These are phyloP conservation scores for Barnettozyma pratensis DNA, from an alignment of 805 yeast species.

Conservation along the genomic window DNA sequence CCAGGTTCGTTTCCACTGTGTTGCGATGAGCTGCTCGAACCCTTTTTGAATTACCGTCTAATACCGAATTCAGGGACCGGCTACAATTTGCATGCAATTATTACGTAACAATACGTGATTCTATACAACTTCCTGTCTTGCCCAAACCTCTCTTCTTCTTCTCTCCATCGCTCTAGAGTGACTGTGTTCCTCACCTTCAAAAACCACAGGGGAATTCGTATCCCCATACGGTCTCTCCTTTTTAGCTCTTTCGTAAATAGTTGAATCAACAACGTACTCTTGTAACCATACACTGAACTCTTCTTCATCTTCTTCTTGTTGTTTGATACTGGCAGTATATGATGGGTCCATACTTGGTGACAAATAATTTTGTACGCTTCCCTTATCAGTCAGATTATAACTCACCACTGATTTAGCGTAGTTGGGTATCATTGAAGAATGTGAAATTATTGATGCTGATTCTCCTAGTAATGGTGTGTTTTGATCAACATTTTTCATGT, in stretches of 20 bases:
- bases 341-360: background rate
- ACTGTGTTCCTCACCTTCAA: slow-evolving; percentile 24
- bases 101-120: background rate
- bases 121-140: slow-evolving; percentile 8
- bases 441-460: slow-evolving; percentile 18
- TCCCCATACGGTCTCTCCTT: slow-evolving; percentile 32
- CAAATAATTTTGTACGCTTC: background rate
- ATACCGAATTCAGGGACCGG: too few relatives aligned
- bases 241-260: slow-evolving; percentile 29
- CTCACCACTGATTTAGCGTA: slow-evolving; percentile 21
- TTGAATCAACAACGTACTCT: slow-evolving; percentile 32
- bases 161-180: slow-evolving; percentile 24
- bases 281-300: slow-evolving; percentile 6
- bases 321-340: slow-evolving; percentile 15
- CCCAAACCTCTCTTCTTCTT: slow-evolving; percentile 23
- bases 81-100: background rate
- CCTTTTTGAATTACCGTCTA: too few relatives aligned
- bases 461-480: slow-evolving; percentile 16
- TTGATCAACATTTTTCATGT: background rate
- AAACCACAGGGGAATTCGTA: slow-evolving; percentile 38
- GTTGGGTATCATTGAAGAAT: slow-evolving; percentile 21
- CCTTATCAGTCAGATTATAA: slow-evolving; percentile 1
- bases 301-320: slow-evolving; percentile 8
- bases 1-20: too few relatives aligned
- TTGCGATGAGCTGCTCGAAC: too few relatives aligned